A percentile compares a stretch with the other conserved stretches of the same genome.
Conservation (phyloP, 805 yeast genomes). For the Candida xiaguanensis region DNA sequence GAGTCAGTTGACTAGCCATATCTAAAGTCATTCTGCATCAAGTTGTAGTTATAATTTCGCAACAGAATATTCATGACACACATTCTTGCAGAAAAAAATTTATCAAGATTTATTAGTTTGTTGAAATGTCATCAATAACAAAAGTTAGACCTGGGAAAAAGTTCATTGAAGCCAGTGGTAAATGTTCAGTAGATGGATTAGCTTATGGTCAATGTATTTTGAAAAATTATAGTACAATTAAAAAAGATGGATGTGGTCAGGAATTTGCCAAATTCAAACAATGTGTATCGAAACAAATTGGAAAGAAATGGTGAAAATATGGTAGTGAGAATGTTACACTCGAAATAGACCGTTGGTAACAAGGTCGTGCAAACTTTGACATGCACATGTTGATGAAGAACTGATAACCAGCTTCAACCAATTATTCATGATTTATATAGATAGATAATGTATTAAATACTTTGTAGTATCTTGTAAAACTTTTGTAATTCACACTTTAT, state of each 20-base stretch:
- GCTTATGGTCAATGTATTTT: conserved; percentile 57
- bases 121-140: neutral
- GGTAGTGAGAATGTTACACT: too few species aligned
- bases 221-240: conserved; percentile 45
- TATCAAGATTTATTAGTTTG: neutral
- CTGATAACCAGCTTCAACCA: too few species aligned
- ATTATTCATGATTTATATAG: too few species aligned
- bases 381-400: too few species aligned
- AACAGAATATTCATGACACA: neutral
- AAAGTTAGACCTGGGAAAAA: conserved; percentile 41
- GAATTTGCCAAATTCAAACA: conserved; percentile 49
- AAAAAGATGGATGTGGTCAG: conserved; percentile 48
- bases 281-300: conserved; percentile 37
- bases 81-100: neutral
- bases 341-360: too few species aligned
- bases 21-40: too few species aligned
- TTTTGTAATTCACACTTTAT: too few species aligned
- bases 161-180: conserved; percentile 35
- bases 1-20: too few species aligned
- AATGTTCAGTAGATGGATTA: conserved; percentile 40
- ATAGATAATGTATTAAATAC: too few species aligned
- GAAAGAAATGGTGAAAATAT: conserved; percentile 13
- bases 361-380: too few species aligned
- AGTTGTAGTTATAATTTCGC: too few species aligned
- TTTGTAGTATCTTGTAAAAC: too few species aligned